Conservation (phyloP, 1,139 yeast genomes). For the Geotrichum klebahnii region DNA sequence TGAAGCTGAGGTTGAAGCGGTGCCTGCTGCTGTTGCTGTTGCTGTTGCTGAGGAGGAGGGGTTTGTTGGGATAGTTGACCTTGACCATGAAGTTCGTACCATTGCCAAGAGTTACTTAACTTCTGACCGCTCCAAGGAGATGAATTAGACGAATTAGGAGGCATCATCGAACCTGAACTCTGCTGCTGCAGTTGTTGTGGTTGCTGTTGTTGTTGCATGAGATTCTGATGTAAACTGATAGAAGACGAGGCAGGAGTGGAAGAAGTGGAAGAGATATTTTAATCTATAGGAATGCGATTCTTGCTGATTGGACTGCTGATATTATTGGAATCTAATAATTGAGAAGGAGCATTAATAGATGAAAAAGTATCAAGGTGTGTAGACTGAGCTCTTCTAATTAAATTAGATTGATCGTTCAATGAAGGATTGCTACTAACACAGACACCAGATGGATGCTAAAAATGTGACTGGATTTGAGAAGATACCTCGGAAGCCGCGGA, state of each 20-base stretch:
- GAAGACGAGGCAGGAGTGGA: not conserved
- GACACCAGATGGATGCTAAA: not conserved
- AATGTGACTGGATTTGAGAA: not conserved
- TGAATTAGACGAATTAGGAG: conserved; percentile 18
- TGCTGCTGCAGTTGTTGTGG: conserved; percentile 11
- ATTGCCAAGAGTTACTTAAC: conserved; percentile 25
- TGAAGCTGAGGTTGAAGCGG: conserved; percentile 13
- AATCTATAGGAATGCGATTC: not conserved
- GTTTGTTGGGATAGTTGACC: not conserved
- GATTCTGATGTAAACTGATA: not conserved
- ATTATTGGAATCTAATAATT: conserved; percentile 2
- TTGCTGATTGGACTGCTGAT: not conserved
- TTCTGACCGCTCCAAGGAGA: conserved; percentile 23
- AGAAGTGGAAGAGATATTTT: not conserved
- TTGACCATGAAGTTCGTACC: conserved; percentile 19
- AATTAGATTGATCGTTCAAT: not conserved
- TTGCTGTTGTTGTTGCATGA: conserved; percentile 10
- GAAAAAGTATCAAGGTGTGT: conserved; percentile 10
- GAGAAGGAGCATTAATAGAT: conserved; percentile 1
- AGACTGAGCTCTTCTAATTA: conserved; percentile 6
- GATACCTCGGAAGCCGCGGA: not conserved
- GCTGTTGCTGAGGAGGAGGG: conserved; percentile 11
- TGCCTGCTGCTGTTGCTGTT: conserved; percentile 6
- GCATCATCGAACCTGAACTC: conserved; percentile 17
- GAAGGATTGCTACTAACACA: not conserved